Conservation (phyloP, 179 eudicot species). For the Pouteria campechiana region DNA sequence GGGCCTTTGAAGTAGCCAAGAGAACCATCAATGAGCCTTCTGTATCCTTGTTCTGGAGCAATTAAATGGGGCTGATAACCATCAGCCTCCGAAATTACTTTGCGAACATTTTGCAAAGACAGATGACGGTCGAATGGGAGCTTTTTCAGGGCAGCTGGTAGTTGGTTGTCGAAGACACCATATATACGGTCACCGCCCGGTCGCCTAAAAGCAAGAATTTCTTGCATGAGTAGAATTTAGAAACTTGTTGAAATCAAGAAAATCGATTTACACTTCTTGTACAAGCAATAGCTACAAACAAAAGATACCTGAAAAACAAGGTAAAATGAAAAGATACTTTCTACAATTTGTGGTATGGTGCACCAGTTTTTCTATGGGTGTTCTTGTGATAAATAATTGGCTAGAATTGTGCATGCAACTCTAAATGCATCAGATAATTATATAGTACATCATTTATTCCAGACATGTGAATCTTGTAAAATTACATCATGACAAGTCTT, state of each 20-base stretch:
- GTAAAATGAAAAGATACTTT: no score
- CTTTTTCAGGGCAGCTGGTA: constrained; percentile 94
- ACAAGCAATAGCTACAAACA: neutral
- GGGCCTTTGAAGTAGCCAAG: constrained; percentile 98
- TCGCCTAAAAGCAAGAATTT: constrained; percentile 48
- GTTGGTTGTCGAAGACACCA: constrained; percentile 92
- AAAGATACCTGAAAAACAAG: no score
- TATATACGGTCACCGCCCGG: constrained; percentile 95
- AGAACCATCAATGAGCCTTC: constrained; percentile 96
- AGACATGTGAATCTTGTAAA: no score
- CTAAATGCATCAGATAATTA: no score
- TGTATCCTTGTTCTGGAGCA: constrained; percentile 98
- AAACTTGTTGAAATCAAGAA: no score
- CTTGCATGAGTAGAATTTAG: no score
- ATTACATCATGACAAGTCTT: no score
- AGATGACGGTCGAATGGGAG: constrained; percentile 99
- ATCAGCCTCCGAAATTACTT: constrained; percentile 95
- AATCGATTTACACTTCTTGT: neutral
- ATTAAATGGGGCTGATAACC: constrained; percentile 98
- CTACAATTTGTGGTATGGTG: no score
- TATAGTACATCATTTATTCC: no score
- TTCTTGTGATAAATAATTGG: no score
- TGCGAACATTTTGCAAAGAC: constrained; percentile 73
- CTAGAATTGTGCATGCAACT: no score
- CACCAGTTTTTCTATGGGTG: no score